Evolutionary conservation across 2,329 filamentous ascomycete genomes (phyloP).

Genomic region (Coniella vitis): DNA sequence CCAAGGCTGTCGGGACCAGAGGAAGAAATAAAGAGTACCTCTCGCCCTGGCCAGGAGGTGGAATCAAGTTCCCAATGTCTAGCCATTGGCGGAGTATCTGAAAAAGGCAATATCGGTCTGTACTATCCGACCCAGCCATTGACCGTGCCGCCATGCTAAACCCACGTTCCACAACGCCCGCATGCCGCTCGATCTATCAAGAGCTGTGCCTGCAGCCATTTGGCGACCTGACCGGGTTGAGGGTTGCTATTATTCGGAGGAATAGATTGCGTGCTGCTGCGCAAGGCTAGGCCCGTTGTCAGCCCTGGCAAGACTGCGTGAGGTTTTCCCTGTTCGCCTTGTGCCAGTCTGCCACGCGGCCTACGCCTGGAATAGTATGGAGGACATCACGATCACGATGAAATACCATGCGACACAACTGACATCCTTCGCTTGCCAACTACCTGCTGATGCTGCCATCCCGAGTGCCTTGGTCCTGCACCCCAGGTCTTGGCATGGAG

Average conservation of each 20-base stretch:
- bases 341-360: neutral
- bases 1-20: neutral
- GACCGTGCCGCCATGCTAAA: neutral
- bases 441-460: neutral
- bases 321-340: neutral
- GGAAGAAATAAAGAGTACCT: neutral
- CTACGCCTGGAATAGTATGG: neutral
- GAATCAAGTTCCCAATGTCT: neutral
- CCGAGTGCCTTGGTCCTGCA: neutral
- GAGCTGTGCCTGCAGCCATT: neutral
- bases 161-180: neutral
- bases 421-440: neutral
- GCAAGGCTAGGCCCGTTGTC: conserved; percentile 3
- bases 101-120: neutral
- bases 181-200: neutral
- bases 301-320: neutral
- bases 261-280: conserved; percentile 4
- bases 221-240: neutral
- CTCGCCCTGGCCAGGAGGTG: no score
- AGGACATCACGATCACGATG: neutral
- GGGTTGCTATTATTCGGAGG: neutral
- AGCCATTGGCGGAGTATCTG: conserved; percentile 8
- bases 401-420: no score
- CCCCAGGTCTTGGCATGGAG: conserved; percentile 5
- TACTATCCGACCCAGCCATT: neutral